phyloP scores from a whole-genome alignment of 1,284 basidiomycete genomes.

The Wolfiporia cocos region DNA sequence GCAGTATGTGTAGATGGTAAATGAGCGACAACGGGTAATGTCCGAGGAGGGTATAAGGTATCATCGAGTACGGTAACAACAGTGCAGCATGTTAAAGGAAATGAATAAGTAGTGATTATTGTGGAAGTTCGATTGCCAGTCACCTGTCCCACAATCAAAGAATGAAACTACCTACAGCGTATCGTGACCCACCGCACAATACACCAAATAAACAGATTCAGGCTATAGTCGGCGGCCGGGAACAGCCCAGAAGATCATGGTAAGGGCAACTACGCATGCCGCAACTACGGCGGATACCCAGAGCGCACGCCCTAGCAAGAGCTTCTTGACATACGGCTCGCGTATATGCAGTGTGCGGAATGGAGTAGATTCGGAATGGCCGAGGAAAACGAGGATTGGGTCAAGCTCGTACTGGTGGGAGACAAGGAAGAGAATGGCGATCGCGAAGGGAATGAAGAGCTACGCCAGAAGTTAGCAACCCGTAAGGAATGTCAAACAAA shows the following conservation, averaged over 20 bases:
- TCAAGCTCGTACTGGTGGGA: constrained; percentile 97
- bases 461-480: constrained; percentile 28
- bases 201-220: not conserved
- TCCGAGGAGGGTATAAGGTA: constrained; percentile 20
- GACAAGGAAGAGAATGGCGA: constrained; percentile 86
- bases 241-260: constrained; percentile 87
- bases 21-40: constrained; percentile 20
- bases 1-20: too few relatives aligned
- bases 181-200: constrained; percentile 1
- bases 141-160: not conserved
- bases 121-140: constrained; percentile 1
- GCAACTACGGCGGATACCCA: constrained; percentile 77
- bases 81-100: constrained; percentile 11
- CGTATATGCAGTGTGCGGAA: constrained; percentile 87
- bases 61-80: constrained; percentile 10
- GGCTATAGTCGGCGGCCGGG: constrained; percentile 77
- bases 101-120: constrained; percentile 7
- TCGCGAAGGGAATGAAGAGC: constrained; percentile 93
- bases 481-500: not conserved
- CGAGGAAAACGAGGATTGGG: constrained; percentile 82
- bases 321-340: constrained; percentile 89
- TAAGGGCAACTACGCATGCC: constrained; percentile 67
- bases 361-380: constrained; percentile 85
- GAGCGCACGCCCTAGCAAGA: constrained; percentile 81
- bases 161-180: constrained; percentile 5